Conservation (phyloP, 306 rosid genomes). For the Elaeagnus macrophylla region DNA sequence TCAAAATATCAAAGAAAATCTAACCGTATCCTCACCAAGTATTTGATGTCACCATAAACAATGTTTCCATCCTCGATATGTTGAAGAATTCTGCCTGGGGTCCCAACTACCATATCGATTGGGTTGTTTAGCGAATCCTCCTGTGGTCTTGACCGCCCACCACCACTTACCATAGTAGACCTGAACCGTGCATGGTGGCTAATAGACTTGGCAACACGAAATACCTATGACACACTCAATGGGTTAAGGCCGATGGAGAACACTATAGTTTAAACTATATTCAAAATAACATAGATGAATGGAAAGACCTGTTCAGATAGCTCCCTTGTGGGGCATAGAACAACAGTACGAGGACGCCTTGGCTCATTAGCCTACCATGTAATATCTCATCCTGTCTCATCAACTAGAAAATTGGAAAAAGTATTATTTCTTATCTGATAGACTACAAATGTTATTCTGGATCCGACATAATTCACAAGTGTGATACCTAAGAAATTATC, state of each 20-base stretch:
- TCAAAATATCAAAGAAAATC: not conserved
- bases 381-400: constrained; percentile 71
- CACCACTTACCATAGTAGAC: constrained; percentile 91
- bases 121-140: constrained; percentile 81
- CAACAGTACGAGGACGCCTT: constrained; percentile 83
- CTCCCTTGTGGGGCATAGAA: constrained; percentile 90
- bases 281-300: constrained; percentile 19
- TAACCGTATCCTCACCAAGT: constrained; percentile 44
- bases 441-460: not conserved
- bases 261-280: constrained; percentile 3
- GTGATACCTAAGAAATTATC: no score
- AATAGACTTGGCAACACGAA: constrained; percentile 79
- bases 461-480: no score
- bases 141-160: constrained; percentile 83
- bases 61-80: constrained; percentile 90
- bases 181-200: constrained; percentile 89
- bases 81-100: constrained; percentile 93
- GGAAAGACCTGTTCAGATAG: constrained; percentile 73
- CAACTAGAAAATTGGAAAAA: constrained; percentile 39
- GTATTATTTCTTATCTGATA: not conserved
- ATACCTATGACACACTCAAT: constrained; percentile 46
- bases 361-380: constrained; percentile 65
- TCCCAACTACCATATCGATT: constrained; percentile 85
- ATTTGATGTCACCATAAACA: constrained; percentile 86
- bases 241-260: constrained; percentile 20